Evolutionary conservation across 129 eudicot genomes (phyloP), one percentile per base, ranked within the genome.

Genomic region (Pseudognaphalium luteoalbum): DNA sequence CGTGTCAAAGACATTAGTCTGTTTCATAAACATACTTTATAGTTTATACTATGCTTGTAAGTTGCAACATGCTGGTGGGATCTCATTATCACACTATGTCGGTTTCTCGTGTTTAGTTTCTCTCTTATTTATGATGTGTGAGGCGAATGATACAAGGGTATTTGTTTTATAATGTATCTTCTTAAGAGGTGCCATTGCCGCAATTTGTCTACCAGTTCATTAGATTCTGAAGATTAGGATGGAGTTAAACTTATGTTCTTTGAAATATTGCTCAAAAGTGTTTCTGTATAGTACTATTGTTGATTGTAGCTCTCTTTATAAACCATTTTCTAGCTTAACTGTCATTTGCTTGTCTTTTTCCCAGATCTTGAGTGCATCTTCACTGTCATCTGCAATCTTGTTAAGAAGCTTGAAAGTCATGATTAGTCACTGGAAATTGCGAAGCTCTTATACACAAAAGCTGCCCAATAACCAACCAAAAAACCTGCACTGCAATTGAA

Each of bases 371-470:
- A 91, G 71, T 88, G 98, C 81, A 81, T 89, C 82, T 94, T 85
- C 86, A 88, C 97, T 41, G 80, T 91, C 15, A 94, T 94, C 35
- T 91, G 98, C 87, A 79, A 84, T 78, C 93, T 94, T 77, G 97
- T 91, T 25, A 88, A 85, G 88, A 88, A 86, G 78, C 76, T 92
- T 66, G 98, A 86, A 68, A 91, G 82, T 57, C 83, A 71, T 59
- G 96, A 91, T 80, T 96, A 94, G 70, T 81, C 83, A 29, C 85
- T 88, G 64, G 93, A 88, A 76, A 87, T 94, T 75, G 90, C 89
- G 75, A 91, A 88, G 86, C 91, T 90, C 42, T 81, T 94, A 34
- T 81, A 91, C 71, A 73, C 87, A 22, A 94, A 87, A 75, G 44
- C 91, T 28, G 71, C 80, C 17, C 98, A 94, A 59, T 90, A 82